Conservation (phyloP, 2,329 filamentous ascomycete species). For the Simplicillium sp. region DNA sequence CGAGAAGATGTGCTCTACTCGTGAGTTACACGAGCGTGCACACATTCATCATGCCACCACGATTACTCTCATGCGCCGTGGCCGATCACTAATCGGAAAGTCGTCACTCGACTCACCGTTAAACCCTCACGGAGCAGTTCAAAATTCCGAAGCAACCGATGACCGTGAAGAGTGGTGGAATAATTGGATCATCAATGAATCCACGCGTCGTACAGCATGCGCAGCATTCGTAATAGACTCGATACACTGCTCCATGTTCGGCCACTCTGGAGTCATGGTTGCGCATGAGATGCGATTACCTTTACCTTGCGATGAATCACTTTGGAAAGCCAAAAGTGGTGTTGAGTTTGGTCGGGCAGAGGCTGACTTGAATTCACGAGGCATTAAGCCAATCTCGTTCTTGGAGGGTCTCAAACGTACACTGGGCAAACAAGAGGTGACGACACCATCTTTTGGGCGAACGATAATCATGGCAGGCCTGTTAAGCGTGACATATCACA, state of each 20-base stretch:
- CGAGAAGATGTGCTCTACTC: slow-evolving; percentile 96
- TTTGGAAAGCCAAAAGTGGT: slow-evolving; percentile 86
- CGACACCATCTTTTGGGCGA: slow-evolving; percentile 87
- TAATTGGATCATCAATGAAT: slow-evolving; percentile 90
- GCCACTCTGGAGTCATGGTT: slow-evolving; percentile 93
- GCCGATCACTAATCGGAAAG: slow-evolving; percentile 80
- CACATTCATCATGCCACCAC: slow-evolving; percentile 97
- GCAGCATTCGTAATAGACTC: slow-evolving; percentile 93
- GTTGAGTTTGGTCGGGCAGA: slow-evolving; percentile 81
- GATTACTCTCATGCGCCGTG: slow-evolving; percentile 87
- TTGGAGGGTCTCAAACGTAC: slow-evolving; percentile 86
- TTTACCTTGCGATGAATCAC: slow-evolving; percentile 80
- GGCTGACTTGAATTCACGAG: slow-evolving; percentile 67
- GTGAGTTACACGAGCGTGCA: slow-evolving; percentile 83
- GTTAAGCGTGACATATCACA: slow-evolving; percentile 91
- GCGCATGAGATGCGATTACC: slow-evolving; percentile 90
- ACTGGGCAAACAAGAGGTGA: slow-evolving; percentile 73
- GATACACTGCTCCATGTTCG: slow-evolving; percentile 95
- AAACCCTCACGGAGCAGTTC: slow-evolving; percentile 52
- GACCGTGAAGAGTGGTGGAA: slow-evolving; percentile 90
- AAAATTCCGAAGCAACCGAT: slow-evolving; percentile 50
- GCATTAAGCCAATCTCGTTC: slow-evolving; percentile 77
- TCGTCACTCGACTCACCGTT: slow-evolving; percentile 78
- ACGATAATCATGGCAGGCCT: slow-evolving; percentile 91
- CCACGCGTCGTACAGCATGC: slow-evolving; percentile 81